Evolutionary conservation across 805 yeast genomes (phyloP), one percentile per base, ranked within the genome.

Genomic region (Yamadazyma scolyti): DNA sequence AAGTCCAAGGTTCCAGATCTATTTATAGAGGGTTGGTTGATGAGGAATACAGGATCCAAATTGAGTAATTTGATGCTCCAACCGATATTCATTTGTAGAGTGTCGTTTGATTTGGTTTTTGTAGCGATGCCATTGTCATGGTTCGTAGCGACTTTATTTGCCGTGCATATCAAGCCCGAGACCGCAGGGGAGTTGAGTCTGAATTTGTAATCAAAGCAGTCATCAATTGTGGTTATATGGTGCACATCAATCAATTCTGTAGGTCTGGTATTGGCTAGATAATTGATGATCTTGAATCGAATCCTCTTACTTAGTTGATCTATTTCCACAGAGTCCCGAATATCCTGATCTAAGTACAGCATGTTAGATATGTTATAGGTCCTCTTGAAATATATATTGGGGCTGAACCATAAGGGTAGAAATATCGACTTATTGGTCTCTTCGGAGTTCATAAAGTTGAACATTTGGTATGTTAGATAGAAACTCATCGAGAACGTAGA

Each of bases 321-420:
- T 36, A 48, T 43, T 27, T 47, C 51, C 2, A 26, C 29, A 4
- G 23, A 18, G 7, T 47, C 25, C n/a, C n/a, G n/a, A 22, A 43
- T 39, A 5, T 33, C 34, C 25, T 28, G 34, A 33, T 43, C 34
- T 18, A 37, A 18, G 45, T 8, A 48, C 47, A 10, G 34, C 21
- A 40, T 57, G 63, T 30, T 23, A 4, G 19, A 54, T 31, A 39
- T 58, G 54, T 32, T 32, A 38, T 27, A 62, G 28, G 16, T 43
- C 52, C 9, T 33, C 21, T n/a, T 64, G 59, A 34, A 55, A 9
- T 62, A 48, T 43, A 52, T 52, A 39, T 64, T 56, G 27, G 37
- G 27, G 33, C 48, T 42, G 19, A 53, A 9, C 54, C 51, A 53
- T 17, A 52, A 33, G 3, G 58, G 58, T n/a, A 53, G 30, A 28